Evolutionary conservation across 306 rosid species (phyloP).

Genomic region (Castanea mollissima): DNA sequence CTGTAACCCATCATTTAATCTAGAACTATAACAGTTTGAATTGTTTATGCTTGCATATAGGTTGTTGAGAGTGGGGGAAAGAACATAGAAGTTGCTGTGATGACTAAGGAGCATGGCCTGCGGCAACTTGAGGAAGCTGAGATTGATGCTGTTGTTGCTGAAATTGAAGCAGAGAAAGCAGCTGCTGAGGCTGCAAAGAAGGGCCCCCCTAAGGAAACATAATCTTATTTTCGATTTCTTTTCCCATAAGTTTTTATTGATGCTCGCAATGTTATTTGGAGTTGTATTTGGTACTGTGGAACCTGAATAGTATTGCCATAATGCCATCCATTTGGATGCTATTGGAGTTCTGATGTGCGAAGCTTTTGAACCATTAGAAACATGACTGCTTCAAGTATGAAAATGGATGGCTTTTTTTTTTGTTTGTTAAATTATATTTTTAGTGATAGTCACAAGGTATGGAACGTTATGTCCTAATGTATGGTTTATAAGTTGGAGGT

Average conservation of each 20-base stretch:
- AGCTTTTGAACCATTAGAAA: neutral
- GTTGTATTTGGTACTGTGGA: neutral
- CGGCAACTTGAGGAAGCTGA: constrained; percentile 95
- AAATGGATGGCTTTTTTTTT: neutral
- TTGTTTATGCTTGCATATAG: constrained; percentile 37
- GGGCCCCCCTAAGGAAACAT: constrained; percentile 78
- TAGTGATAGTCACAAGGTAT: neutral
- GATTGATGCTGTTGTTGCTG: constrained; percentile 89
- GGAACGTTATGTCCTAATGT: neutral
- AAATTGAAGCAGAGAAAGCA: constrained; percentile 93
- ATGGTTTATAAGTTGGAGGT: neutral
- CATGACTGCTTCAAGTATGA: neutral
- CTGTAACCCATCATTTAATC: neutral
- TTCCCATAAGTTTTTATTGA: neutral
- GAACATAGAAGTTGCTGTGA: constrained; percentile 95
- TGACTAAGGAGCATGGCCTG: constrained; percentile 84
- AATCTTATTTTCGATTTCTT: constrained; percentile 25
- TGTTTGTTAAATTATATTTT: too few relatives aligned
- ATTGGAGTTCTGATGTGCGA: neutral
- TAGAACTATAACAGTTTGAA: neutral
- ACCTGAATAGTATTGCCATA: neutral
- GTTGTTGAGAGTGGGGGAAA: constrained; percentile 99
- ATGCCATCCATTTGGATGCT: neutral
- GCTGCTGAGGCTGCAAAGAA: constrained; percentile 99
- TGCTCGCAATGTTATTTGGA: neutral